Evolutionary conservation across 169 alveolate species (phyloP), one percentile per base, ranked within the genome.

Genomic region (Nephromyces sp.): DNA sequence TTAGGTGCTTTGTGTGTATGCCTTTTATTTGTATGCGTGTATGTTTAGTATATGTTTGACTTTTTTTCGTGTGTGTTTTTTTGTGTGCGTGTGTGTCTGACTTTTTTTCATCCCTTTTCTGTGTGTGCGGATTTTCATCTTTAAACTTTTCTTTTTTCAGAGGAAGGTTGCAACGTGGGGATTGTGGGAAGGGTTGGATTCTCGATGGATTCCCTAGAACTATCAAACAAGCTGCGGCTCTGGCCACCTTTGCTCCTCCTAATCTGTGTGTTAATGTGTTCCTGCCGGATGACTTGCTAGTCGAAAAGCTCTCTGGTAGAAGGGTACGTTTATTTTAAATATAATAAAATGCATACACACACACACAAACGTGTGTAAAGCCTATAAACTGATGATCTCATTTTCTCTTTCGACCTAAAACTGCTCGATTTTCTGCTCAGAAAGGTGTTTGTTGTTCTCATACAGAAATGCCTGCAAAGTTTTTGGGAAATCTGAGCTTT

Each of bases 121-220:
- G n/a, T n/a, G n/a, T 62, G 68, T 62, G n/a, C 29, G 68, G 51
- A 62, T 15, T 24, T 21, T n/a, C 68, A 8, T 62, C 8, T 30
- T 65, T 2, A 30, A 2, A 3, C n/a, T 43, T n/a, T 43, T 15
- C 57, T 43, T n/a, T n/a, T 1, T 75, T 72, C 57, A 62, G 43
- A 64, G 2, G 53, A 4, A 21, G 68, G 22, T 70, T 78, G 8
- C 0, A 1, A 25, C 28, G 32, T 32, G 3, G 6, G n/a, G 64
- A 70, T n/a, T 52, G 32, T 0, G 15, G 25, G 1, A 32, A 25
- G 15, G 75, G 77, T 2, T 78, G 78, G 71, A 75, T 82, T 8
- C 79, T 82, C 6, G 87, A 82, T 34, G 87, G 87, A 5, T 82
- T 82, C n/a, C 87, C 87, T 6, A 27, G 87, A 31, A 77, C 79